Evolutionary conservation across 108 stramenopile species (phyloP), one percentile per base, ranked within the genome.

Genomic region (Asterionellopsis glacialis): DNA sequence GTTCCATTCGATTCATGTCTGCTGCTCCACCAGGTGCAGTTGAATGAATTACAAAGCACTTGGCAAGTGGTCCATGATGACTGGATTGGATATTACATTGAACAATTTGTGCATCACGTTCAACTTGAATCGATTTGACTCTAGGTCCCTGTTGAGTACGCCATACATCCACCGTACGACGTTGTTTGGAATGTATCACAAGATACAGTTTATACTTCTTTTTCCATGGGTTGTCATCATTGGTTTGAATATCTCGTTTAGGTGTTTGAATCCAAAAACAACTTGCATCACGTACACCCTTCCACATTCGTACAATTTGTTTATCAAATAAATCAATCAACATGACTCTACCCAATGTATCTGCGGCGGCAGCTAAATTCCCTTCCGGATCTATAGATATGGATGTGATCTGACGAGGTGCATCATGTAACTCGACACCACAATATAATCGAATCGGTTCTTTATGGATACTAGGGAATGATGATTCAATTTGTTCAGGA

Each of bases 291-390:
- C 91, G 79, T 63, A 83, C 80, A n/a, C 91, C 91, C 53, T 92
- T 92, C 77, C 83, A 87, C 82, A 87, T 85, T 55, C 91, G 58
- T 13, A 92, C 69, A 11, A 82, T 57, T 73, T 89, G 85, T 41
- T 88, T 87, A 22, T 84, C 87, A 41, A 69, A 63, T 38, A 92
- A 69, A 62, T 92, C 87, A 48, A 92, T 65, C 64, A 92, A 44
- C 11, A 77, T 63, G 5, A 92, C 82, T 54, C 91, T 55, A 13
- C 91, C 91, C 16, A 92, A 68, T 50, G 74, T 85, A 59, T 92
- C 91, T 18, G 84, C 67, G 4, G 80, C 69, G 1, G 85, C 85
- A 14, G 80, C 82, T 27, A 85, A 62, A 19, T 78, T 65, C 11
- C 85, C 85, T 39, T 77, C 68, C 14, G 91, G 91, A 48, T 88